Evolutionary conservation across 2,329 filamentous ascomycete species (phyloP), one percentile per base, ranked within the genome.

Genomic region (Cordyceps fumosorosea): DNA sequence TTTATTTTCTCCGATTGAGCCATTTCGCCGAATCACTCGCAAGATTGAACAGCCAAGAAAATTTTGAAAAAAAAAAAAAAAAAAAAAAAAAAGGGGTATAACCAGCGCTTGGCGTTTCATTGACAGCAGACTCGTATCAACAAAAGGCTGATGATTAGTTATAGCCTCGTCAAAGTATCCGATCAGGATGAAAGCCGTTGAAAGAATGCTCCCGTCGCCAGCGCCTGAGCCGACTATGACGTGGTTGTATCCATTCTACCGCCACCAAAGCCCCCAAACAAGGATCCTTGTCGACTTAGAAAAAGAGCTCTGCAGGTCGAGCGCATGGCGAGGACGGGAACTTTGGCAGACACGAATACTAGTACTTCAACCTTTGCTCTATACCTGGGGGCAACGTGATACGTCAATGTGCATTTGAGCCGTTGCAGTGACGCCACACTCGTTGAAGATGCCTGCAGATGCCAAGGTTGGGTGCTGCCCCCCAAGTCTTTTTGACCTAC

Each of bases 201-300:
- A 18, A 16, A 8, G 14, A 18, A 44, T 44, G 1, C 42, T 26
- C 44, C 20, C 29, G 8, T 37, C 10, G 34, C 11, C 56, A 50
- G 29, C 22, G 47, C 24, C 56, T 59, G 56, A 44, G 48, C 56
- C 34, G 56, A 59, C 47, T 59, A 59, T 59, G 56, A 59, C 56
- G 56, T 52, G 18, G 56, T 24, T 16, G 14, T 12, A 14, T 22
- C n/a, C 29, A 18, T 58, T 40, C 20, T 48, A 5, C 44, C 4
- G 7, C 34, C 34, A 37, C 34, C 34, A 37, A 37, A 37, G 20
- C 5, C 10, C 24, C 26, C 18, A 50, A 37, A n/a, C 32, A 29
- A 10, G 20, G 54, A 34, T 16, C 26, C 42, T 37, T 37, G 55
- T 57, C 55, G 20, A 37, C 26, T 29, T 29, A 6, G 11, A n/a